phyloP scores from a whole-genome alignment of 2,329 filamentous ascomycete genomes.

The Pseudocercospora fuligena region DNA sequence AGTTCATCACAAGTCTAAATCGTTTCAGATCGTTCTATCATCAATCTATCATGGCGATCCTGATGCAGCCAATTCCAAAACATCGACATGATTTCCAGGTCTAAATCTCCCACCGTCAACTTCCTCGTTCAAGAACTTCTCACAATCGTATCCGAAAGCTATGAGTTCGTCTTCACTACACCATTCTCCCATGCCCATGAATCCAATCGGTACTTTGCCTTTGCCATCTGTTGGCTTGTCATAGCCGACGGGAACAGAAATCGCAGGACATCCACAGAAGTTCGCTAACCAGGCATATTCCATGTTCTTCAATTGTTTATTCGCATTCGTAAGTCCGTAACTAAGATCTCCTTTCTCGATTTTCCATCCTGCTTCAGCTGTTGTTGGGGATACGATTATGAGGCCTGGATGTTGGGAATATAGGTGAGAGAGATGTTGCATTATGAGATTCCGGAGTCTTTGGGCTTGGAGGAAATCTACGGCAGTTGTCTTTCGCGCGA shows the following conservation, averaged over 20 bases:
- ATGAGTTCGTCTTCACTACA: constrained; percentile 58
- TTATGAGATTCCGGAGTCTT: constrained; percentile 74
- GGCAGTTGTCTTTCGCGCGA: constrained; percentile 67
- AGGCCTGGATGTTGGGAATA: constrained; percentile 75
- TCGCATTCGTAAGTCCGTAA: constrained; percentile 73
- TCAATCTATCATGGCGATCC: too few species aligned
- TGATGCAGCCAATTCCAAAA: constrained; percentile 35
- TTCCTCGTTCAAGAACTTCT: constrained; percentile 51
- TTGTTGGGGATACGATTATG: constrained; percentile 78
- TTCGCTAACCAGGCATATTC: constrained; percentile 86
- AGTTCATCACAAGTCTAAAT: too few species aligned
- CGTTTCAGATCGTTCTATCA: too few species aligned
- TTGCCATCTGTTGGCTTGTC: constrained; percentile 50
- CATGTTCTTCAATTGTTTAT: constrained; percentile 77
- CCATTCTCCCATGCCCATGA: constrained; percentile 63
- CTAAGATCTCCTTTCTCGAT: constrained; percentile 58
- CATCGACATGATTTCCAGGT: constrained; percentile 48
- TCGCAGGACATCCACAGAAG: constrained; percentile 75
- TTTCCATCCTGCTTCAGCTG: constrained; percentile 76
- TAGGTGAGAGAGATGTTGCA: constrained; percentile 75
- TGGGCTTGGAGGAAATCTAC: constrained; percentile 75
- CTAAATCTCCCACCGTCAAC: constrained; percentile 42
- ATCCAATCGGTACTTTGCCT: constrained; percentile 60
- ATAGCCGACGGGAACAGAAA: constrained; percentile 78
- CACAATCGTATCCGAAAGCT: constrained; percentile 58